A percentile compares a stretch with the other conserved stretches of the same genome.
Conservation (phyloP, 2,329 filamentous ascomycete species). For the Calonectria multiphialidica region DNA sequence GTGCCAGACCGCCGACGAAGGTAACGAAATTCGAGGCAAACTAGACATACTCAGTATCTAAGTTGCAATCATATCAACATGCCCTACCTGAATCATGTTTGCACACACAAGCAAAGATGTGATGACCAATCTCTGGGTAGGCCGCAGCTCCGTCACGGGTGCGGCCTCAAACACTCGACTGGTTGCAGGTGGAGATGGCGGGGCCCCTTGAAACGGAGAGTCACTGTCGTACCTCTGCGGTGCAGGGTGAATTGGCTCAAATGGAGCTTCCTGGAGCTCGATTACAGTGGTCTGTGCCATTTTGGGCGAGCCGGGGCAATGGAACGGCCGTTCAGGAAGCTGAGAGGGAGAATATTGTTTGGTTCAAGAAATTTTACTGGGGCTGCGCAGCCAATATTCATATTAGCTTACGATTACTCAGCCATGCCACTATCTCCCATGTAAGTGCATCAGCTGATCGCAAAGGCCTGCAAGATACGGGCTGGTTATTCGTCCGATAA, state of each 20-base stretch:
- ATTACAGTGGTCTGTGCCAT: constrained; percentile 16
- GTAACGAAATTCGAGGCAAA: constrained; percentile 22
- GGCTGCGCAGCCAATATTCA: background rate
- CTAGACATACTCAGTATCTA: background rate
- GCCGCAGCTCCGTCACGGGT: background rate
- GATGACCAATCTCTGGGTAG: background rate
- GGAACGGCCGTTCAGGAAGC: background rate
- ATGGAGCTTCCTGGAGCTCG: constrained; percentile 15
- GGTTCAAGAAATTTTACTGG: background rate
- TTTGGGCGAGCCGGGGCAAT: no score
- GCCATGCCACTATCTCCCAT: background rate
- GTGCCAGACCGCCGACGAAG: constrained; percentile 6
- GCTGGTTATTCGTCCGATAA: background rate
- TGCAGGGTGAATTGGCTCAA: background rate
- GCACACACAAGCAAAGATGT: constrained; percentile 17
- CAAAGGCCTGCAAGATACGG: background rate
- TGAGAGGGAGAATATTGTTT: background rate
- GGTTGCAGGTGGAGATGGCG: background rate
- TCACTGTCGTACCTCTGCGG: background rate
- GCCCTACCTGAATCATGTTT: constrained; percentile 16
- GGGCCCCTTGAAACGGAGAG: background rate
- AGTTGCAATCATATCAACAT: background rate
- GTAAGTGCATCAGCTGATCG: background rate
- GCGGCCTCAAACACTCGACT: constrained; percentile 19
- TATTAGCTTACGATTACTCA: background rate